Base-by-base conservation (phyloP, 2,329 filamentous ascomycete genomes). In the Claviceps humidiphila region DNA sequence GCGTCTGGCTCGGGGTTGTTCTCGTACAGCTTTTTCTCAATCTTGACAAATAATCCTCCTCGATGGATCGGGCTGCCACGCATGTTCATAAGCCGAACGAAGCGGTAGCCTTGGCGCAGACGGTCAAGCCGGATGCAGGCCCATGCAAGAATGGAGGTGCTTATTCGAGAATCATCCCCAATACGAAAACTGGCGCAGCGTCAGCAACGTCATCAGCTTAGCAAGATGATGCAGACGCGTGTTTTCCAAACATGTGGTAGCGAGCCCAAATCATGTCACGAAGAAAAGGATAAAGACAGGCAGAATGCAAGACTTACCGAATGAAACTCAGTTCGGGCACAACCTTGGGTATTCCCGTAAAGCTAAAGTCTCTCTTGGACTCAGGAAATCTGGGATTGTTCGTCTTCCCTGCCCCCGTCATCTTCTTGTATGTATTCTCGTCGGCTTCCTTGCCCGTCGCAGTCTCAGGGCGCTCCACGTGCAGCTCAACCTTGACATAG, bases 401-500 rank as follows among this genome's bases (percentile, higher is more conserved):
- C 0, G 82, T 78, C 61, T 72, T 75, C 41, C 70, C 70, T 22
- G 71, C 70, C n/a, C 71, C 70, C 7, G 79, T 84, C 61, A 74
- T 74, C 55, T 74, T 72, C 61, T 84, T 84, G 70, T 76, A 82
- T 44, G 75, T 75, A 48, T 72, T 75, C 58, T 80, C 78, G 24
- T 56, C 55, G n/a, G 52, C 58, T 17, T 65, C 63, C 30, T 61
- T 65, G 22, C 62, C 63, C 16, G 55, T 50, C 26, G 60, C 74
- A 13, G 34, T 34, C 54, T 66, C 66, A 7, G 65, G 63, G 55
- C 74, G 85, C 62, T 93, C 89, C 16, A 90, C 80, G 65, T 94
- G 88, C 52, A 96, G 68, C 64, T 93, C 85, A 56, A 84, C 84
- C 63, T 85, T 89, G 60, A 95, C 77, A 54, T 86, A 80, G 1